Percentiles rank a stretch among this genome's conserved stretches.
Conservation (phyloP, 768 basidiomycete species). For the Tricholoma sp. region DNA sequence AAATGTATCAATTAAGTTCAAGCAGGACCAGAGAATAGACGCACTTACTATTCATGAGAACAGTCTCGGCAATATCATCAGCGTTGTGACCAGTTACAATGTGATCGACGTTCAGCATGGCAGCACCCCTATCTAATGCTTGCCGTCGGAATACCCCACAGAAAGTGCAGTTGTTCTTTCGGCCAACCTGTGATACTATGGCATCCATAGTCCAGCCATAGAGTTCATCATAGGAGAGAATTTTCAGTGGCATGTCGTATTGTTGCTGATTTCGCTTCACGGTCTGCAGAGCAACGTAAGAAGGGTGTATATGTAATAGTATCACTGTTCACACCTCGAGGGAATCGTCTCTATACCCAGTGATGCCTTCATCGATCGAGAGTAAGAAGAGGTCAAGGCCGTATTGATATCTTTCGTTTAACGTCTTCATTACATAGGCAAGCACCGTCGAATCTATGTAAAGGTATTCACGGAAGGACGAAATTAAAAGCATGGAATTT, state of each 20-base stretch:
- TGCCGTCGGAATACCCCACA: slow-evolving; percentile 97
- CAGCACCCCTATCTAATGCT: slow-evolving; percentile 92
- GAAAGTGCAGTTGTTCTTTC: slow-evolving; percentile 98
- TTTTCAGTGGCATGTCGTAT: slow-evolving; percentile 93
- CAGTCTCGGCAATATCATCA: slow-evolving; percentile 98
- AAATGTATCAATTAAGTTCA: background rate
- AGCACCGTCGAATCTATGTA: slow-evolving; percentile 90
- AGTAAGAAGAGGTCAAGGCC: slow-evolving; percentile 87
- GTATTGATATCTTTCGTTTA: slow-evolving; percentile 93
- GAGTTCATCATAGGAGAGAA: slow-evolving; percentile 90
- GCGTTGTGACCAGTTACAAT: slow-evolving; percentile 99
- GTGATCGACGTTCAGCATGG: slow-evolving; percentile 85
- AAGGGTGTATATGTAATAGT: background rate
- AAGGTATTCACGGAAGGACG: background rate
- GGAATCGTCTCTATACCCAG: slow-evolving; percentile 96
- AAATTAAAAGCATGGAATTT: background rate
- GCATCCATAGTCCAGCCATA: slow-evolving; percentile 99
- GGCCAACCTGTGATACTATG: slow-evolving; percentile 90
- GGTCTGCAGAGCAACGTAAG: slow-evolving; percentile 48
- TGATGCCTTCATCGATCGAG: slow-evolving; percentile 98
- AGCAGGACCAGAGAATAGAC: slow-evolving; percentile 22
- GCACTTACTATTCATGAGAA: slow-evolving; percentile 97
- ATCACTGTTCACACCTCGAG: slow-evolving; percentile 57
- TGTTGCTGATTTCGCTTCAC: slow-evolving; percentile 97
- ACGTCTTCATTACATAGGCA: slow-evolving; percentile 92